These are phyloP conservation scores for Chlamydomonas incerta DNA, from an alignment of 139 green algal species.

Conservation along the genomic window DNA sequence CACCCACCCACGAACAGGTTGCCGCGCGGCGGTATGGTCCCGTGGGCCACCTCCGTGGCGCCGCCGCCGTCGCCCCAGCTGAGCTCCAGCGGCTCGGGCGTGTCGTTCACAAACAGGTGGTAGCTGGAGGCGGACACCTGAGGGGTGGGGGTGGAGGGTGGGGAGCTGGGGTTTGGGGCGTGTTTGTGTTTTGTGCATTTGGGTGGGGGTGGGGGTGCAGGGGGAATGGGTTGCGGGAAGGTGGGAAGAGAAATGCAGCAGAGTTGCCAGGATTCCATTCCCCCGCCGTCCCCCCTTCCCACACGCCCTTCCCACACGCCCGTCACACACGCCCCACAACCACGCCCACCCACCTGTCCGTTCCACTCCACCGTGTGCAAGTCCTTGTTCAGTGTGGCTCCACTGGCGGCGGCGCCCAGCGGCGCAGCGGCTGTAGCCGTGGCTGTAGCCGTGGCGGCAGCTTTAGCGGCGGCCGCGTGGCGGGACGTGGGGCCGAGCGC, in stretches of 20 bases:
- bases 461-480: neutral
- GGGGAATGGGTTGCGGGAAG: too few species aligned
- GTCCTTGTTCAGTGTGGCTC: slow-evolving; percentile 16
- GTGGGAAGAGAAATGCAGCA: too few species aligned
- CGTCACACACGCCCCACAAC: neutral
- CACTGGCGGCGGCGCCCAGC: neutral
- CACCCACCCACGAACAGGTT: slow-evolving; percentile 37
- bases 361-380: slow-evolving; percentile 26
- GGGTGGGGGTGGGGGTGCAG: too few species aligned
- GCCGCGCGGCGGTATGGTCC: slow-evolving; percentile 9
- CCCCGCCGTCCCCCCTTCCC: too few species aligned
- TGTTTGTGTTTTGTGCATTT: too few species aligned
- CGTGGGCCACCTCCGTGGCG: neutral
- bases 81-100: slow-evolving; percentile 2
- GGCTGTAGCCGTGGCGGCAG: neutral
- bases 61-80: slow-evolving; percentile 8
- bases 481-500: too few species aligned
- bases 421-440: neutral
- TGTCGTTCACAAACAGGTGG: slow-evolving; percentile 46
- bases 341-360: neutral
- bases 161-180: neutral
- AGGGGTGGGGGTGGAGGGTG: neutral
- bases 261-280: too few species aligned
- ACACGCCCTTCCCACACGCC: neutral
- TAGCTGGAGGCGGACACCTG: neutral